These are phyloP conservation scores for Pouteria glomerata DNA, from an alignment of 148 eudicot species.

Conservation along the genomic window DNA sequence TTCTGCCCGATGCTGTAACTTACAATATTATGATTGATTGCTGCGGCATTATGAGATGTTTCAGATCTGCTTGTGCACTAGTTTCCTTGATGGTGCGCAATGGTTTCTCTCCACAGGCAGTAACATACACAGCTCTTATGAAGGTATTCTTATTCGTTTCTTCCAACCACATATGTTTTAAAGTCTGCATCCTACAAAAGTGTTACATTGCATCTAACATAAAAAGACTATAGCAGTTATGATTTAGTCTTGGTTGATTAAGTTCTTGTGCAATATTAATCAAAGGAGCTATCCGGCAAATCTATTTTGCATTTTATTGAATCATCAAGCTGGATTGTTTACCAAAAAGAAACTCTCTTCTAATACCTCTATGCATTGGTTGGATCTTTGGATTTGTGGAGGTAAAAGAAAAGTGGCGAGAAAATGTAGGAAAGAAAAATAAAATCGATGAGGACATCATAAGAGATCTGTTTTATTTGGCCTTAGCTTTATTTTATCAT, in stretches of 20 bases:
- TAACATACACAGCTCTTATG: conserved; percentile 57
- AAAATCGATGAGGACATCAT: no score
- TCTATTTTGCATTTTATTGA: not conserved
- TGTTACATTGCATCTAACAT: not conserved
- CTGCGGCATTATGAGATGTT: conserved; percentile 55
- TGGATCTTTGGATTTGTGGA: not conserved
- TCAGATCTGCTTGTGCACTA: conserved; percentile 62
- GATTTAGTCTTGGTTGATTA: not conserved
- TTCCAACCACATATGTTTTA: not conserved
- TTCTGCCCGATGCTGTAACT: conserved; percentile 52
- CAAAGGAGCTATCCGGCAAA: not conserved
- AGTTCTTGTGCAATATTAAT: no score
- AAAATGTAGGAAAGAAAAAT: no score
- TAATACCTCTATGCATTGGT: not conserved
- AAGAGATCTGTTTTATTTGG: no score
- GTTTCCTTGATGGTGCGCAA: conserved; percentile 69
- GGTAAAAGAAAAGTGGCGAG: no score
- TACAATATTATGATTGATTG: conserved; percentile 80
- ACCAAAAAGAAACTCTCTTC: not conserved
- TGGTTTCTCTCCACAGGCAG: conserved; percentile 44
- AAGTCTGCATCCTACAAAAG: not conserved
- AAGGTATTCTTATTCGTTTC: conserved; percentile 45
- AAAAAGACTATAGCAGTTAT: not conserved
- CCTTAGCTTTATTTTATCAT: no score
- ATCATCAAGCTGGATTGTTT: not conserved